phyloP scores from a whole-genome alignment of 148 eudicot species.

The Camellia sinensis region DNA sequence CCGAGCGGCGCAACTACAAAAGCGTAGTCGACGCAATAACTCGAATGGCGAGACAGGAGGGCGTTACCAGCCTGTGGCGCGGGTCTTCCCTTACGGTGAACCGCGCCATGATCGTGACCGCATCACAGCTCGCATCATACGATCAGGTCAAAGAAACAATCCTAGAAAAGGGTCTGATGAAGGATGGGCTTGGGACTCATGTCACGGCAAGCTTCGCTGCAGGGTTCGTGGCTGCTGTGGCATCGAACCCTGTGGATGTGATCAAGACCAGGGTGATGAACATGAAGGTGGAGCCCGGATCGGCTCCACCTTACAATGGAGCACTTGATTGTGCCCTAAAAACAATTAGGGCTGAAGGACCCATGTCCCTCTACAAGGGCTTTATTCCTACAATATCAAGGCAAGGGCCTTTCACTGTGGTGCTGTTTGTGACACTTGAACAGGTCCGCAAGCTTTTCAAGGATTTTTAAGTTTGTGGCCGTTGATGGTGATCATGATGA shows the following conservation, averaged over 20 bases:
- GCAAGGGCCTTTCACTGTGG: constrained; percentile 55
- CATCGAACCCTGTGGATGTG: constrained; percentile 53
- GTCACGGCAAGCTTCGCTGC: constrained; percentile 52
- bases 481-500: background rate
- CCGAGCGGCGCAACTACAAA: constrained; percentile 42
- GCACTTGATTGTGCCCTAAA: constrained; percentile 46
- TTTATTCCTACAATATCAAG: constrained; percentile 50
- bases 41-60: constrained; percentile 35
- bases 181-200: constrained; percentile 51
- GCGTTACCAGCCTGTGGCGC: constrained; percentile 49
- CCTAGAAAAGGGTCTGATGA: constrained; percentile 32
- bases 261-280: constrained; percentile 57
- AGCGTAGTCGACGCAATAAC: constrained; percentile 39
- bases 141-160: constrained; percentile 49
- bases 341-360: constrained; percentile 44
- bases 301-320: constrained; percentile 35
- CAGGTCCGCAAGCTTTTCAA: constrained; percentile 46
- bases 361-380: constrained; percentile 49
- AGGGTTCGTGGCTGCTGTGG: constrained; percentile 51
- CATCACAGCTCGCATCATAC: constrained; percentile 51
- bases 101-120: constrained; percentile 61
- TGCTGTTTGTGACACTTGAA: constrained; percentile 49
- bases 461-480: constrained; percentile 25
- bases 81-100: constrained; percentile 54
- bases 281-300: constrained; percentile 45